These are phyloP conservation scores for Silene uniflora DNA, from an alignment of 148 eudicot species.

Conservation along the genomic window DNA sequence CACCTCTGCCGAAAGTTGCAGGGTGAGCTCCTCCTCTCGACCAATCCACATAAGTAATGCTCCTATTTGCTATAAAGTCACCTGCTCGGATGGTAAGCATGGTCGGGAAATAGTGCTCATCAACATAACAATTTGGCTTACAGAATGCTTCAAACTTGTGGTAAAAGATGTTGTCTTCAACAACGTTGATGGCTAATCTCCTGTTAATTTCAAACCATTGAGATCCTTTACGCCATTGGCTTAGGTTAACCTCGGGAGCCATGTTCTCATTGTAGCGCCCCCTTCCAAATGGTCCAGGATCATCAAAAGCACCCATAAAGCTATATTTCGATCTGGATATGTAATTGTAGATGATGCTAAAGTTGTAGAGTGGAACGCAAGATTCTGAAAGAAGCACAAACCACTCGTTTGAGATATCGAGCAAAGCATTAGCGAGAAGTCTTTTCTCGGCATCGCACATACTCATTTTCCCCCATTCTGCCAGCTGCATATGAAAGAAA, in stretches of 20 bases:
- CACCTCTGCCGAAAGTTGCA: slow-evolving; percentile 59
- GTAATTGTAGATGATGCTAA: slow-evolving; percentile 52
- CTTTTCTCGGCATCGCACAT: slow-evolving; percentile 89
- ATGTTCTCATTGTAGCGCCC: slow-evolving; percentile 62
- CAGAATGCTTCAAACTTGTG: slow-evolving; percentile 63
- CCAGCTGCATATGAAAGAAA: slow-evolving; percentile 29
- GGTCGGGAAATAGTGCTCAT: slow-evolving; percentile 91
- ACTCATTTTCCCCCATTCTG: slow-evolving; percentile 90
- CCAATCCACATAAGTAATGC: slow-evolving; percentile 93
- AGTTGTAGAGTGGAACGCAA: slow-evolving; percentile 73
- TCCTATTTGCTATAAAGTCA: slow-evolving; percentile 56
- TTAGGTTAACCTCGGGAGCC: slow-evolving; percentile 65
- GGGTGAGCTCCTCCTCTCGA: slow-evolving; percentile 89
- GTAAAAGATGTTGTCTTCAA: slow-evolving; percentile 56
- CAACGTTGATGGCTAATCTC: slow-evolving; percentile 46
- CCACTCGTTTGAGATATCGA: slow-evolving; percentile 72
- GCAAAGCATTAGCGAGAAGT: slow-evolving; percentile 78
- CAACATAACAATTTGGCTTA: slow-evolving; percentile 70
- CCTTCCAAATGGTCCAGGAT: slow-evolving; percentile 71
- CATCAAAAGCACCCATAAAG: slow-evolving; percentile 71
- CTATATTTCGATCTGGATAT: slow-evolving; percentile 52
- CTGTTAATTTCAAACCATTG: slow-evolving; percentile 80
- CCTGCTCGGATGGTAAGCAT: slow-evolving; percentile 62
- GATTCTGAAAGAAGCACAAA: slow-evolving; percentile 79
- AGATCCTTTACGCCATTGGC: slow-evolving; percentile 80